A percentile compares a stretch with the other conserved stretches of the same genome.
These are phyloP conservation scores for Ceratocystis cacaofunesta DNA, from an alignment of 2,329 filamentous ascomycete species.

Conservation along the genomic window DNA sequence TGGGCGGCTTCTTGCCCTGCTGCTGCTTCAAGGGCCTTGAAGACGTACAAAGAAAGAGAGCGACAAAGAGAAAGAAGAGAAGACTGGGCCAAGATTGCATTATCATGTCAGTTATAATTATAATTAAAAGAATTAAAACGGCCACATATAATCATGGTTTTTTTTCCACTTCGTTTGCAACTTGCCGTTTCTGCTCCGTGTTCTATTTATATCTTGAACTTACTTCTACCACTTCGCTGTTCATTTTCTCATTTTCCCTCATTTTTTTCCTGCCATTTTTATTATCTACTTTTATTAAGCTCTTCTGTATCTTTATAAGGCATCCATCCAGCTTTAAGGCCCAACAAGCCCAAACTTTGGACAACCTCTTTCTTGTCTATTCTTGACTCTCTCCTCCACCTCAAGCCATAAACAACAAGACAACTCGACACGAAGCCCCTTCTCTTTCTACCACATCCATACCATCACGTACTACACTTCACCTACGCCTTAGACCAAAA, in stretches of 20 bases:
- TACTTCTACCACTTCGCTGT: neutral
- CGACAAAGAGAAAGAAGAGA: neutral
- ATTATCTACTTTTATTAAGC: neutral
- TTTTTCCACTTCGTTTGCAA: too few species aligned
- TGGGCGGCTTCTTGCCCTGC: too few species aligned
- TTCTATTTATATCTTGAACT: neutral
- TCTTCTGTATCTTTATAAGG: conserved; percentile 5
- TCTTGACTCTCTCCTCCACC: neutral
- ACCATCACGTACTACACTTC: too few species aligned
- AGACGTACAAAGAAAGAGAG: too few species aligned
- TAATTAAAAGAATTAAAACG: too few species aligned
- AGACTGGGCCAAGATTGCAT: neutral
- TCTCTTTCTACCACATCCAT: neutral
- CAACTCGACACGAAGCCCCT: neutral
- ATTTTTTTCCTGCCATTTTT: neutral
- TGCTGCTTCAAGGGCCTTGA: too few species aligned
- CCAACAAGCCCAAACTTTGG: neutral
- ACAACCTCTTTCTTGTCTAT: conserved; percentile 1
- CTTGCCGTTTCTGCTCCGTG: neutral
- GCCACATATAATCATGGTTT: too few species aligned
- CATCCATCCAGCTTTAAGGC: neutral
- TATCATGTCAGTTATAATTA: neutral
- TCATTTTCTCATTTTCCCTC: neutral
- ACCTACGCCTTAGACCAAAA: neutral
- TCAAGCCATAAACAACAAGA: neutral